A percentile compares a stretch with the other conserved stretches of the same genome.
Conservation (phyloP, 2,329 filamentous ascomycete genomes). For the Scytalidium lignicola region DNA sequence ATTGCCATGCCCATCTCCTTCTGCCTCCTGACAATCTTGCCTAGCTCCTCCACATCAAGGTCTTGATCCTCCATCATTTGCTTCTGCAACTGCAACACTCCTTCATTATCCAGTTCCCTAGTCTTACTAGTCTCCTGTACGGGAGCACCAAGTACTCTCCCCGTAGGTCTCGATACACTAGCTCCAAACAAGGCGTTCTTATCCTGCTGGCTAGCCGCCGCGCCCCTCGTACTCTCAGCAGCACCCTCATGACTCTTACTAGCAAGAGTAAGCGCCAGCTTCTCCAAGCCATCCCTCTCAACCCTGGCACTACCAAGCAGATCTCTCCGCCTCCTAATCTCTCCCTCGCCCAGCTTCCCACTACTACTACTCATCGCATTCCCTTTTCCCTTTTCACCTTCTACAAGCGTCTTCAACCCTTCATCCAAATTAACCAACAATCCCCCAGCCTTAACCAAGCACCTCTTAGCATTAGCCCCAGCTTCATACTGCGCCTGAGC, state of each 20-base stretch:
- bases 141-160: slow-evolving; percentile 68
- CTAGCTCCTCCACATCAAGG: slow-evolving; percentile 62
- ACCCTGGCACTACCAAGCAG: slow-evolving; percentile 64
- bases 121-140: slow-evolving; percentile 72
- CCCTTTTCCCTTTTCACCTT: slow-evolving; percentile 32
- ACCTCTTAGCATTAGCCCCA: slow-evolving; percentile 68
- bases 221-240: slow-evolving; percentile 9
- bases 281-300: slow-evolving; percentile 72
- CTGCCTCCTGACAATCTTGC: slow-evolving; percentile 65
- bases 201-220: slow-evolving; percentile 25
- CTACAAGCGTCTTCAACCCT: slow-evolving; percentile 55
- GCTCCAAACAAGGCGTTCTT: slow-evolving; percentile 45
- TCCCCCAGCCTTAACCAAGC: slow-evolving; percentile 62
- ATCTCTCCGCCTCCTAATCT: slow-evolving; percentile 66
- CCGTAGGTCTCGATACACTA: slow-evolving; percentile 33
- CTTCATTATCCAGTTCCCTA: slow-evolving; percentile 69
- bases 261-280: slow-evolving; percentile 57
- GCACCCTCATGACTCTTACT: slow-evolving; percentile 35
- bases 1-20: slow-evolving; percentile 75
- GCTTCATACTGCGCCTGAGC: slow-evolving; percentile 56
- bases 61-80: slow-evolving; percentile 74
- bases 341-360: slow-evolving; percentile 60
- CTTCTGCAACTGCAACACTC: slow-evolving; percentile 68
- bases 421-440: slow-evolving; percentile 60
- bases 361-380: slow-evolving; percentile 3